Base-by-base conservation (phyloP, 2,329 filamentous ascomycete genomes). In the Aspergillus sp. region DNA sequence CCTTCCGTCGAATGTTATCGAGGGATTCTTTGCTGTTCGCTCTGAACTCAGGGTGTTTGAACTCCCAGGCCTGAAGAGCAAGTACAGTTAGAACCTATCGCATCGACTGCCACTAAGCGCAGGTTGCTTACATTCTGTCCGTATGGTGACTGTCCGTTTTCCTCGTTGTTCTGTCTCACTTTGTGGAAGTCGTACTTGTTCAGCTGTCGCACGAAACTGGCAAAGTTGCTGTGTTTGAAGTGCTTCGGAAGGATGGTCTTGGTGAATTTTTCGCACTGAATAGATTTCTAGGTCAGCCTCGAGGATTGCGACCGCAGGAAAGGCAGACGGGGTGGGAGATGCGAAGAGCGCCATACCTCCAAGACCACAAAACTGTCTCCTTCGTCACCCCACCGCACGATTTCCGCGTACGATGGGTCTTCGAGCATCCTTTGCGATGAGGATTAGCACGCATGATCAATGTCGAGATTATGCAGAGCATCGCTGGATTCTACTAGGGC, bases 181-280 rank as follows among this genome's bases (percentile, higher is more conserved):
- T 99, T 99, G 82, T 99, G 95, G 70, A 99, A 99, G 74, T 97
- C 93, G 77, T 96, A 97, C 76, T 97, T 97, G 81, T 97, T 97
- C 60, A 97, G 81, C 76, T 97, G 93, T 52, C 93, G 90, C 60
- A 97, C 93, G 74, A 97, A 97, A 78, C 92, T 97, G 32, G 93
- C 93, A 80, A 97, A 97, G 76, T 97, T 97, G 85, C 92, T 96
- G 79, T 98, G 95, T 79, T 99, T 99, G 83, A 99, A 99, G 72
- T 98, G 92, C 75, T 98, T 97, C 2, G 95, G 95, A 15, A 99
- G 86, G 69, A 99, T 96, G 41, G 91, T 90, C 76, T 97, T 97
- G 21, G 95, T 98, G 73, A 99, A 99, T 77, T 96, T 97, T 76
- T 98, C 94, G 77, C 96, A 96, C 94, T 97, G 75, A 15, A 21